Evolutionary conservation across 495 filamentous ascomycete genomes (phyloP).

Genomic region (Podospora sp.): DNA sequence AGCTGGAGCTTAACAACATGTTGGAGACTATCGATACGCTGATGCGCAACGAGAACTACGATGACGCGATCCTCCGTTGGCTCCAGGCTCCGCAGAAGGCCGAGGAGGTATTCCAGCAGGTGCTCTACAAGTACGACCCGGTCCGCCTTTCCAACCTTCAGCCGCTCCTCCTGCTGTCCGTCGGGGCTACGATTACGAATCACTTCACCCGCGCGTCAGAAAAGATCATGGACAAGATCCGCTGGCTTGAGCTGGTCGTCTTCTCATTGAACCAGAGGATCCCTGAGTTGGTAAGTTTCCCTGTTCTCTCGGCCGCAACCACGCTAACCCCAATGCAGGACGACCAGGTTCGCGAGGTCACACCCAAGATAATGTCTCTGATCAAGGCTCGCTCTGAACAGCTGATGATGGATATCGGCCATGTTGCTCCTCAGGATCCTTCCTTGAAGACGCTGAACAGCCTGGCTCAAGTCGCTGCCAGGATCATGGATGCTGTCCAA

Average conservation of each 20-base stretch:
- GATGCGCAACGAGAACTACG: slow-evolving; percentile 66
- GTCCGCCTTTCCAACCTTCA: slow-evolving; percentile 69
- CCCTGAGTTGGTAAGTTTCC: slow-evolving; percentile 49
- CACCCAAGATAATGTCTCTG: slow-evolving; percentile 70
- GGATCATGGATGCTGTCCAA: slow-evolving; percentile 26
- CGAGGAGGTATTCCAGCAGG: slow-evolving; percentile 77
- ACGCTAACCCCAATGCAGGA: slow-evolving; percentile 54
- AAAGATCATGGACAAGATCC: slow-evolving; percentile 60
- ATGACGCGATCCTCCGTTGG: slow-evolving; percentile 75
- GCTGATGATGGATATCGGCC: slow-evolving; percentile 68
- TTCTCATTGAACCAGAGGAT: slow-evolving; percentile 46
- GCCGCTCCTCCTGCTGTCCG: slow-evolving; percentile 78
- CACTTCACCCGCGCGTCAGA: slow-evolving; percentile 60
- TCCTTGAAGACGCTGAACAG: slow-evolving; percentile 65
- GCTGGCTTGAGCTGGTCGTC: slow-evolving; percentile 78
- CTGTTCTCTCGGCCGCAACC: slow-evolving; percentile 22
- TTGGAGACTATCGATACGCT: slow-evolving; percentile 63
- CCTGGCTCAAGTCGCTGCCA: slow-evolving; percentile 42
- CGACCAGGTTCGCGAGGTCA: slow-evolving; percentile 72
- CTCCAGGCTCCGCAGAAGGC: slow-evolving; percentile 75
- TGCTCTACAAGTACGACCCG: slow-evolving; percentile 75
- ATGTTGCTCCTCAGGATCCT: slow-evolving; percentile 61
- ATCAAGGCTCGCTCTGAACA: slow-evolving; percentile 70
- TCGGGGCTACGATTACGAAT: slow-evolving; percentile 77
- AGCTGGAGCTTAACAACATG: slow-evolving; percentile 66